Percentiles rank a stretch among this genome's conserved stretches.
phyloP scores from a whole-genome alignment of 345 rosid species.

The Bruguiera parviflora region DNA sequence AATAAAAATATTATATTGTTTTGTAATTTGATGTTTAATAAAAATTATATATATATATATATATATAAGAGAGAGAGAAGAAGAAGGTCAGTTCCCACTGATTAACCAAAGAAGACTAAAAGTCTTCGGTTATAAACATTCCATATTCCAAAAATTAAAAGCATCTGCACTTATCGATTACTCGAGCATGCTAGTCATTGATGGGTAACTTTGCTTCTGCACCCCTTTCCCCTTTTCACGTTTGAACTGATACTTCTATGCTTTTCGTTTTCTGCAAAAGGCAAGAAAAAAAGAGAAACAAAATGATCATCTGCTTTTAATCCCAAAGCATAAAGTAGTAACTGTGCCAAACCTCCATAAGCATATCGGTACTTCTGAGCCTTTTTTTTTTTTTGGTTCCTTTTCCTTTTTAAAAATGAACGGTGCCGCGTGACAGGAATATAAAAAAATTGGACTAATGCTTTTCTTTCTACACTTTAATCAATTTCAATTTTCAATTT shows the following conservation, averaged over 20 bases:
- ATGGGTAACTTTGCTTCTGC: neutral
- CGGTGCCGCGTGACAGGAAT: neutral
- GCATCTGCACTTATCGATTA: neutral
- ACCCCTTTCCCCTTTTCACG: neutral
- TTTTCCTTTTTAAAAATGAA: neutral
- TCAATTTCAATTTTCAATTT: neutral
- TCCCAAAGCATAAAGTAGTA: slow-evolving; percentile 1
- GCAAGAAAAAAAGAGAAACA: neutral
- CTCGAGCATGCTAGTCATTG: neutral
- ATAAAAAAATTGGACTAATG: neutral
- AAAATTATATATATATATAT: no score
- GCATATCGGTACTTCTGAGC: slow-evolving; percentile 1
- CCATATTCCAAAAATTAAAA: slow-evolving; percentile 1
- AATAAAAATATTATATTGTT: no score
- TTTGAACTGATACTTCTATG: neutral
- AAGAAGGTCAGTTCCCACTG: neutral
- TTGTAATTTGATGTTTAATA: no score
- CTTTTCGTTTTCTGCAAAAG: neutral
- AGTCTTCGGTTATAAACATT: neutral
- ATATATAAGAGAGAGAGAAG: no score
- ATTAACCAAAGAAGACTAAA: neutral
- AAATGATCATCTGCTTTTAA: slow-evolving; percentile 6
- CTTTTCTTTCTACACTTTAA: neutral
- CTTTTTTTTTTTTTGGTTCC: neutral
- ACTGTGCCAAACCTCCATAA: neutral